These are phyloP conservation scores for Scutellaria barbata DNA, from an alignment of 257 asterid species.

Conservation along the genomic window DNA sequence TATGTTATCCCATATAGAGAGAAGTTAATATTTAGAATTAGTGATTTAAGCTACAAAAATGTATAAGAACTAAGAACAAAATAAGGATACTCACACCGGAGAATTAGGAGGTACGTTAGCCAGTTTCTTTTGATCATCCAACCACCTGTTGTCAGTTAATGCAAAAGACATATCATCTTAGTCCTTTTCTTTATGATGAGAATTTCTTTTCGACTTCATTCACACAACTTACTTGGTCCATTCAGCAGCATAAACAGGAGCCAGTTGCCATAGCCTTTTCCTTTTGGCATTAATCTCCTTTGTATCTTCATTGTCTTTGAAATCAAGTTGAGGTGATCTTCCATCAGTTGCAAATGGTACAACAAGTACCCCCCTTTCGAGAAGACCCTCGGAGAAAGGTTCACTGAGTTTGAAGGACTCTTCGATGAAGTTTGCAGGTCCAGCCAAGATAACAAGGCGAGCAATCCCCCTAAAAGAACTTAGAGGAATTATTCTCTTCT, in stretches of 20 bases:
- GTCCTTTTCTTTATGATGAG: background rate
- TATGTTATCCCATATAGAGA: background rate
- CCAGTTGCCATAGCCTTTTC: conserved; percentile 87
- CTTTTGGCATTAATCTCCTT: conserved; percentile 59
- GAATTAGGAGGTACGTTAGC: conserved; percentile 85
- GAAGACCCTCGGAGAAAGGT: conserved; percentile 70
- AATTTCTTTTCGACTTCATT: background rate
- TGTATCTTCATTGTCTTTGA: conserved; percentile 62
- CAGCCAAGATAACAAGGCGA: conserved; percentile 86
- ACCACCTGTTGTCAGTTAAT: conserved; percentile 65
- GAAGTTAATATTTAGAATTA: background rate
- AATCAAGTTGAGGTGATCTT: conserved; percentile 57
- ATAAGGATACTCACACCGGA: conserved; percentile 73
- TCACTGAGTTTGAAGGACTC: conserved; percentile 73
- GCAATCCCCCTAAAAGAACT: conserved; percentile 87
- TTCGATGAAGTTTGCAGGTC: conserved; percentile 73
- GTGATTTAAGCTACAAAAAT: background rate
- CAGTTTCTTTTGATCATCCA: conserved; percentile 86
- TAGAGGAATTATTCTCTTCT: conserved; percentile 64
- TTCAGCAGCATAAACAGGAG: conserved; percentile 64
- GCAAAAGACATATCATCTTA: conserved; percentile 21
- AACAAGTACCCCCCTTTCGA: conserved; percentile 85
- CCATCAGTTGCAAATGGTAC: conserved; percentile 86
- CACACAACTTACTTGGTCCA: conserved; percentile 77
- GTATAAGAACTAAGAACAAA: background rate